Base-by-base conservation (phyloP, 192 early-diverging fungal genomes). In the Mortierella claussenii region DNA sequence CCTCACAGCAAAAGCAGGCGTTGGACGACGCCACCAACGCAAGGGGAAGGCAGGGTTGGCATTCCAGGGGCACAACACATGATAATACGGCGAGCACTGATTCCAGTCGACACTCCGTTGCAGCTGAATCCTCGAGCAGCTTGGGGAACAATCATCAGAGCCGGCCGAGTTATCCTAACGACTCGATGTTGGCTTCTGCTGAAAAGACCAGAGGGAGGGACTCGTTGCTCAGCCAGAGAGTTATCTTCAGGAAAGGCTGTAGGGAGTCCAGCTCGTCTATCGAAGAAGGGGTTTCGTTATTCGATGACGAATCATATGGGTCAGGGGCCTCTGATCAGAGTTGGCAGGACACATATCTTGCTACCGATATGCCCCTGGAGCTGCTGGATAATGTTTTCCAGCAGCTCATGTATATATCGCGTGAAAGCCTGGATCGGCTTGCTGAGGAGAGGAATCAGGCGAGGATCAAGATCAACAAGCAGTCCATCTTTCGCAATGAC, bases 281-380 rank as follows among this genome's bases (percentile, higher is more conserved):
- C 21, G 37, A 37, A 2, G 45, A 44, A 23, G 45, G 9, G 15
- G 18, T 8, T 26, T 52, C 65, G n/a, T 24, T 37, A 15, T 48
- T n/a, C 0, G 3, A 50, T 17, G 55, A 40, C 21, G 45, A 66
- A 10, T 13, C 10, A 37, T 12, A 26, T 2, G 42, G 44, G 7
- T 0, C 34, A 33, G 44, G 28, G 37, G 17, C 7, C 24, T 23
- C 10, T 46, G 12, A 31, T 21, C 51, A 54, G 24, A 11, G 24
- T 32, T 48, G 44, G 44, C n/a, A 44, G 5, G 54, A 68, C 18
- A 58, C 58, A 4, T 68, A 58, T 37, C 58, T 28, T 52, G 55
- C 37, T 40, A 40, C 46, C 4, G 55, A 68, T 11, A 68, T 68
- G 55, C 65, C 65, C 18, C 36, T 68, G 32, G 65, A 68, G 27